Percentiles rank a stretch among this genome's conserved stretches.
Conservation (phyloP, 129 eudicot species). For the Ambrosia artemisiifolia region DNA sequence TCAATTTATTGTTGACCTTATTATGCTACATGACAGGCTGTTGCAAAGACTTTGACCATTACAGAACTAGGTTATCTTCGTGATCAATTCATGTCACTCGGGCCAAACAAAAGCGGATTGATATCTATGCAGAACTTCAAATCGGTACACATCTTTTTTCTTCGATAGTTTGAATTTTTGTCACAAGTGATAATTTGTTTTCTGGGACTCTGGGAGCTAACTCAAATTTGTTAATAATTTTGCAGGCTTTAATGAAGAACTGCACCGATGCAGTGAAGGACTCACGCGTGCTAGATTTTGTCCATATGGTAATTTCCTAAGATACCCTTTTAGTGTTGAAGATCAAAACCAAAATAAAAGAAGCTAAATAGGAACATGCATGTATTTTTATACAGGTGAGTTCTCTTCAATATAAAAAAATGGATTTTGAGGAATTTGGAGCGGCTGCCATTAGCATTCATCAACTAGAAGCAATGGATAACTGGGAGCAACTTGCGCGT, state of each 20-base stretch:
- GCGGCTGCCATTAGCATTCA: conserved; percentile 91
- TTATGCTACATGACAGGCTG: conserved; percentile 60
- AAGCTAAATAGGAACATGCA: not conserved
- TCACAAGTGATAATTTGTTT: not conserved
- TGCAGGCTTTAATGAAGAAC: conserved; percentile 65
- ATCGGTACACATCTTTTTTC: conserved; percentile 34
- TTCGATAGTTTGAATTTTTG: not conserved
- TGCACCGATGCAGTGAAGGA: conserved; percentile 94
- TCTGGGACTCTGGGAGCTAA: not conserved
- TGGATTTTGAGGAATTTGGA: conserved; percentile 94
- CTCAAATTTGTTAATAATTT: not conserved
- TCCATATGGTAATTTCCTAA: conserved; percentile 52
- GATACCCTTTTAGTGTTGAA: not conserved
- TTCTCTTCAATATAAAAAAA: conserved; percentile 76
- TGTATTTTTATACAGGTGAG: conserved; percentile 62
- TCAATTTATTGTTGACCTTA: conserved; percentile 9
- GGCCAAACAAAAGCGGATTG: conserved; percentile 85
- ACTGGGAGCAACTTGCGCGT: conserved; percentile 96
- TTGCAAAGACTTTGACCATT: conserved; percentile 78
- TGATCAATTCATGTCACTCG: conserved; percentile 73
- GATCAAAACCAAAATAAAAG: not conserved
- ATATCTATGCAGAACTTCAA: conserved; percentile 81
- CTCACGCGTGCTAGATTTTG: conserved; percentile 89
- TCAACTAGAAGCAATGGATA: conserved; percentile 94
- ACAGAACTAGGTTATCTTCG: conserved; percentile 87